phyloP scores from a whole-genome alignment of 2,329 filamentous ascomycete species.

The Penicillium capsulatum region DNA sequence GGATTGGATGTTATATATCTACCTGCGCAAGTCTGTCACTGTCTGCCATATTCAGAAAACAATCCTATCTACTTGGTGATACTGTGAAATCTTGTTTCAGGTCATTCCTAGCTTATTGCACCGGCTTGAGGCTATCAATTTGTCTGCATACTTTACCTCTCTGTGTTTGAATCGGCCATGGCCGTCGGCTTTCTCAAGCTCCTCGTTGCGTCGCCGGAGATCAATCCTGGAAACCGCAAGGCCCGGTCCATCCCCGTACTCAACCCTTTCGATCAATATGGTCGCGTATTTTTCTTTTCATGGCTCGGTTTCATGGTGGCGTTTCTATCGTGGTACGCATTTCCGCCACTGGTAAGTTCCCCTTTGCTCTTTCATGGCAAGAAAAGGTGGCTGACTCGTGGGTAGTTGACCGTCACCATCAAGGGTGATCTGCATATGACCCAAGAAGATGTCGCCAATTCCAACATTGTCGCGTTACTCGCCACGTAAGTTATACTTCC shows the following conservation, averaged over 20 bases:
- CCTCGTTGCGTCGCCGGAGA: constrained; percentile 55
- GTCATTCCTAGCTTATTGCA: no score
- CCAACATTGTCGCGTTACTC: constrained; percentile 77
- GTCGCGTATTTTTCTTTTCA: constrained; percentile 84
- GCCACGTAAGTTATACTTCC: constrained; percentile 52
- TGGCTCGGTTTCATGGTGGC: constrained; percentile 83
- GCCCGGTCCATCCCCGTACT: constrained; percentile 73
- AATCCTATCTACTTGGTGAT: no score
- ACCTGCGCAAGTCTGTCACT: no score
- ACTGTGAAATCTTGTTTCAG: no score
- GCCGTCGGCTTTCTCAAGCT: constrained; percentile 24
- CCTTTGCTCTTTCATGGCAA: neutral
- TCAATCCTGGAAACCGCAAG: constrained; percentile 82
- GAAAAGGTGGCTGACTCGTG: constrained; percentile 16
- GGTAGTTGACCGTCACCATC: constrained; percentile 67
- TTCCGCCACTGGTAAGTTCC: constrained; percentile 69
- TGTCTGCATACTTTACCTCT: no score
- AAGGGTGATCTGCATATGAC: constrained; percentile 71
- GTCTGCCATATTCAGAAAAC: no score
- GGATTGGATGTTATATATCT: no score
- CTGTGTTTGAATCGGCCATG: no score
- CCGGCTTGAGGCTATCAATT: no score
- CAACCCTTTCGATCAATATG: constrained; percentile 74
- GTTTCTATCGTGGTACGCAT: constrained; percentile 88
- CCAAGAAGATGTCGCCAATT: constrained; percentile 72